Evolutionary conservation across 345 rosid genomes (phyloP), one percentile per base, ranked within the genome.

Genomic region (Boechera stricta): DNA sequence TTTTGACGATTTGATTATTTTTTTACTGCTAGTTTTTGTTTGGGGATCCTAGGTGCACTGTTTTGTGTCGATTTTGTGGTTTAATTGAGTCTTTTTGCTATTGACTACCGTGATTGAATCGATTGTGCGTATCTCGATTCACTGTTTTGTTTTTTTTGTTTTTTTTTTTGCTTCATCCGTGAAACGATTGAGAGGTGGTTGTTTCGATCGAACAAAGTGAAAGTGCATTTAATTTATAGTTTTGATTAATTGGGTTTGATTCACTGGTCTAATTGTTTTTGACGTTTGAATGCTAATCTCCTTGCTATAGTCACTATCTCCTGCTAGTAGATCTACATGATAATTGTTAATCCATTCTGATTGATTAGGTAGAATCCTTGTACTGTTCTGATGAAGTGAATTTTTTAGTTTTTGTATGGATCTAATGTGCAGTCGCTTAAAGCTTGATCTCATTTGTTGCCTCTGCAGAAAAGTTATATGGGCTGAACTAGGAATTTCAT

Each of bases 401-500:
- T 45, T 64, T 13, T 64, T 42, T 10, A 3, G 3, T 1, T 39
- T 2, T 44, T 6, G 5, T 64, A 2, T 68, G 78, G 58, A 54
- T 61, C 65, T 67, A 53, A 59, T 66, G 68, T 66, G 41, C n/a
- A 32, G 5, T 53, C 5, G 28, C 71, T 59, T 57, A 21, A 21
- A 21, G 24, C 51, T 72, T 66, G 28, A 15, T 60, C 29, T 53
- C 42, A n/a, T 67, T 13, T 56, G 9, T 2, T 6, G 24, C 12
- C 39, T 44, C 10, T 47, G 71, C 78, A 79, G 82, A 74, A 69
- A 26, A 74, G 38, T 70, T 77, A 79, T 84, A 82, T 86, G 91
- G 91, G 87, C 84, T 86, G 86, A 89, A 41, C 80, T 74, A 71
- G 76, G 79, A 77, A 67, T 89, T 89, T 87, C 84, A 89, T 89